Evolutionary conservation across 139 green algal genomes (phyloP), one percentile per base, ranked within the genome.

Genomic region (Chlorokybus atmophyticus): DNA sequence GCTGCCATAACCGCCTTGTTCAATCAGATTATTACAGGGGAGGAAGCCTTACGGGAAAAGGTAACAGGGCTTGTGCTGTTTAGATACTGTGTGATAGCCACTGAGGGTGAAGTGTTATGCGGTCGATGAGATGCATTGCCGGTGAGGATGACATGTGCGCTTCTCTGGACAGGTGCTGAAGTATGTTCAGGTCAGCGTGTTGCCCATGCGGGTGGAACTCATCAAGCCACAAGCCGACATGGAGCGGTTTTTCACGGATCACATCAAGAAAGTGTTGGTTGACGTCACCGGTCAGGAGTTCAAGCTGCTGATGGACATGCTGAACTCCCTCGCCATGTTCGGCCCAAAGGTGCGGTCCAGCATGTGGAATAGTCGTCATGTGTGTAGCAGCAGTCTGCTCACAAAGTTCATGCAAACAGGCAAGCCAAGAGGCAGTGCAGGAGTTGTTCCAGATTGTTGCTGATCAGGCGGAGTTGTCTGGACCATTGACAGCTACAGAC

Each of bases 251-350:
- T 25, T 71, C 19, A 57, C 41, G 5, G 42, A 68, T 35, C 55
- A 67, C 40, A 71, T 62, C 23, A 71, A 71, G 63, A 32, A 68
- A 42, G 50, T 26, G 21, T 32, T 71, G 7, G 29, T 56, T 32
- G 63, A 68, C 29, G 63, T 68, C 17, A 63, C 57, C 23, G 57
- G 57, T 5, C 42, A 40, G 23, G 63, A 71, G 32, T 68, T 68
- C 50, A 51, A 26, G 1, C 60, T 68, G 41, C 52, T 68, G 30
- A 62, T 68, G 41, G 30, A 21, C 50, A 59, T 71, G 8, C 57
- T 71, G 47, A 23, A 8, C 14, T 24, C 14, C 17, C 50, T 71
- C 4, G 32, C 10, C 35, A 25, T 68, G 23, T 71, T 62, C 29
- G 26, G 41, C n/a, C n/a, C n/a, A n/a, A n/a, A n/a, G n/a, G n/a